Evolutionary conservation across 2,329 filamentous ascomycete genomes (phyloP).

Genomic region (Penicillium rolfsii): DNA sequence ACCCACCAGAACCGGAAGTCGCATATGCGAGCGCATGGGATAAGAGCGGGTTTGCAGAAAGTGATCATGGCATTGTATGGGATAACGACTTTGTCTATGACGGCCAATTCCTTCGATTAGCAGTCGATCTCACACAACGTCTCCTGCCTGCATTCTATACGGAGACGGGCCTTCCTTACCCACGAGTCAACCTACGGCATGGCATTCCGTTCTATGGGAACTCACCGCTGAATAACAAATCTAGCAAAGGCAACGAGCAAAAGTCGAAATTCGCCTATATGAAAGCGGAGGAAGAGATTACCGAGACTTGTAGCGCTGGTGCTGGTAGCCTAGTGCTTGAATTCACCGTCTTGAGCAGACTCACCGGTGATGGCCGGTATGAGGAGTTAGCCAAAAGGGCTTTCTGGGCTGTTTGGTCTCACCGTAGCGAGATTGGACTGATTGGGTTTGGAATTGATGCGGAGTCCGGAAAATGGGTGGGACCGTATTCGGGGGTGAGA

Average conservation of each 20-base stretch:
- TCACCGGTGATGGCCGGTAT: conserved; percentile 85
- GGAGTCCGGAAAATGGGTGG: conserved; percentile 87
- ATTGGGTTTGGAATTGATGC: conserved; percentile 92
- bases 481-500: conserved; percentile 73
- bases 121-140: conserved; percentile 79
- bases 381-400: conserved; percentile 87
- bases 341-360: conserved; percentile 84
- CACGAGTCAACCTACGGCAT: conserved; percentile 85
- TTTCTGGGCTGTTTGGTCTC: conserved; percentile 96
- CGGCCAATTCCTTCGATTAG: conserved; percentile 86
- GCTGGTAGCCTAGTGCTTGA: conserved; percentile 95
- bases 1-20: conserved; percentile 51
- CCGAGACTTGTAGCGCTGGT: conserved; percentile 94
- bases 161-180: conserved; percentile 88
- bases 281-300: conserved; percentile 65
- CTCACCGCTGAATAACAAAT: conserved; percentile 68
- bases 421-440: conserved; percentile 80
- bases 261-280: conserved; percentile 22
- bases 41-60: conserved; percentile 33
- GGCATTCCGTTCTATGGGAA: conserved; percentile 93
- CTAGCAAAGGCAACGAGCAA: conserved; percentile 44
- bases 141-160: conserved; percentile 92
- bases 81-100: conserved; percentile 79
- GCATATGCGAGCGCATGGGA: conserved; percentile 48
- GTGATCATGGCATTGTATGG: conserved; percentile 64